Evolutionary conservation across 352 stramenopile species (phyloP), one percentile per base, ranked within the genome.

Genomic region (Blastocystis hominis): DNA sequence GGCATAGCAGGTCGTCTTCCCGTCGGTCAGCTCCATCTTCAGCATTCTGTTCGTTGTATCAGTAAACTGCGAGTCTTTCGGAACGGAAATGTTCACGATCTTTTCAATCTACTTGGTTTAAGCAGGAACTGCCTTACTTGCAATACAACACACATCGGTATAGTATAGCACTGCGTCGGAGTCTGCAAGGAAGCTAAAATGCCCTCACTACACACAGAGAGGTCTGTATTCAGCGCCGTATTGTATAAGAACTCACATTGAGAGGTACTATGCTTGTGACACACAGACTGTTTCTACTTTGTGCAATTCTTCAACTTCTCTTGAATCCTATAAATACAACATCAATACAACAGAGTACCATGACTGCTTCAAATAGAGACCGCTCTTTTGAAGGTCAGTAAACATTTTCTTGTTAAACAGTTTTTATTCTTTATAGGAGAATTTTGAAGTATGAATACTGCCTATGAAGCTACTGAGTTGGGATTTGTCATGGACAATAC

Each of bases 21-120:
- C 72, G 24, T 84, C 72, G 17, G 72, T 84, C 10, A 84, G n/a
- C 34, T 84, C 56, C 72, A 84, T 13, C 38, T 84, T 84, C 4
- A 84, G 56, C 40, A 84, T 53, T 55, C 72, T 24, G 46, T 84
- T 84, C 1, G 72, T 44, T 13, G 72, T 66, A 46, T 84, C 72
- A 6, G 53, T 53, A 53, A 84, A 84, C 55, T 84, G 72, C 1
- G 72, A 84, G 47, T 84, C 72, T 34, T 68, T 50, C 15, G 72
- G 72, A 44, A 66, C 62, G 7, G 72, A 34, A 30, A 84, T 69
- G 17, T 84, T 84, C 7, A 53, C 34, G 13, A 84, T 64, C 20
- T 7, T 42, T 34, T 54, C 24, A 47, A 84, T 69, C 72, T 84
- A 46, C 34, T 36, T 7, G 61, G 40, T 30, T 47, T 24, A 15